Conservation (phyloP, 306 rosid genomes). For the Hippophae tibetana region DNA sequence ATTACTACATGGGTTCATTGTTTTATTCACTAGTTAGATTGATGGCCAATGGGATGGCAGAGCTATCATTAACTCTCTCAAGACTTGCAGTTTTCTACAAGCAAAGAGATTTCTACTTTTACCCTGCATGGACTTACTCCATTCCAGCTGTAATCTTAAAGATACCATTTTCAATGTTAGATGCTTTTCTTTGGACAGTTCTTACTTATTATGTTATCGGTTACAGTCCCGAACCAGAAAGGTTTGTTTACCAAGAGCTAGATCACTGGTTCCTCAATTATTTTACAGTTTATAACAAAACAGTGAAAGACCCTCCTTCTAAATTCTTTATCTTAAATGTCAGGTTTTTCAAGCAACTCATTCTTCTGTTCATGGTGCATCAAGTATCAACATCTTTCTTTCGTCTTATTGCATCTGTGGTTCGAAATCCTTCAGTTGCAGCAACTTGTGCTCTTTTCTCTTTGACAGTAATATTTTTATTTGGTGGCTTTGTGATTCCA, state of each 20-base stretch:
- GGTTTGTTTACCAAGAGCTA: conserved; percentile 15
- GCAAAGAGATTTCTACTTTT: conserved; percentile 46
- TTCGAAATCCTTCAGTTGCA: conserved; percentile 33
- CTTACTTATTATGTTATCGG: conserved; percentile 50
- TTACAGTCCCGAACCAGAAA: conserved; percentile 45
- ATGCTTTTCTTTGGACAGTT: conserved; percentile 47
- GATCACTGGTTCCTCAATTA: too few relatives aligned
- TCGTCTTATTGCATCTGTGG: conserved; percentile 38
- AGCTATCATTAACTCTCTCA: conserved; percentile 40
- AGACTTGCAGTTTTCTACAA: conserved; percentile 43
- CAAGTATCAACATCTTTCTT: conserved; percentile 39
- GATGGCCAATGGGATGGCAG: conserved; percentile 31
- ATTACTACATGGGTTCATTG: conserved; percentile 38
- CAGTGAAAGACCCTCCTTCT: background rate
- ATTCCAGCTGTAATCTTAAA: conserved; percentile 43
- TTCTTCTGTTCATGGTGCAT: conserved; percentile 37
- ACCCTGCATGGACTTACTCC: conserved; percentile 48
- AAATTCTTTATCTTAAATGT: conserved; percentile 6
- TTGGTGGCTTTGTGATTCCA: conserved; percentile 47
- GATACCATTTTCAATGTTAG: conserved; percentile 44
- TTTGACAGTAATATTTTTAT: conserved; percentile 22
- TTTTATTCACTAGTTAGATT: conserved; percentile 43
- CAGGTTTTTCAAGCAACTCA: conserved; percentile 49
- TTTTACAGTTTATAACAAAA: too few relatives aligned
- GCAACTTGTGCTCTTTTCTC: conserved; percentile 21